Conservation (phyloP, 2,329 filamentous ascomycete genomes). For the Talaromyces sp. region DNA sequence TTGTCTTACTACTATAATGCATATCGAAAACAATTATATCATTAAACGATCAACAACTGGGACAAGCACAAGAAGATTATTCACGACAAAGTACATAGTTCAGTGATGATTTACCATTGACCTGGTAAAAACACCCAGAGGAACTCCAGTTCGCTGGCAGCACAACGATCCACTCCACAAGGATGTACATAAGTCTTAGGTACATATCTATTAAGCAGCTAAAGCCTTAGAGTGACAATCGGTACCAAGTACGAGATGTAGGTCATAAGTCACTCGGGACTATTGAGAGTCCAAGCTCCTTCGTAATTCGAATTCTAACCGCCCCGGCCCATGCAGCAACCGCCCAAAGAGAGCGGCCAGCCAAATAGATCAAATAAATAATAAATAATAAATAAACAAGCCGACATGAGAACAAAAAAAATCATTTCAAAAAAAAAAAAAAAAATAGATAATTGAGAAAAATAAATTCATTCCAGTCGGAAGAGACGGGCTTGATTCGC, state of each 20-base stretch:
- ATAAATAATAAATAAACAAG: neutral
- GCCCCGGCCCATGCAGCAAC: slow-evolving; percentile 4
- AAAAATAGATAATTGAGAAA: neutral
- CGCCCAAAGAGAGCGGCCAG: neutral
- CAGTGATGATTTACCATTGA: neutral
- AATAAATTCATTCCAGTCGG: slow-evolving; percentile 4
- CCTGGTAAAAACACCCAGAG: neutral
- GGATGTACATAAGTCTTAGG: neutral
- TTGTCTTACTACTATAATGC: no score
- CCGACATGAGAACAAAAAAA: neutral
- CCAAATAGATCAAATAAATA: neutral
- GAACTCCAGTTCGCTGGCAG: slow-evolving; percentile 6
- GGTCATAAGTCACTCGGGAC: neutral
- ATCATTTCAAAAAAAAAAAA: neutral
- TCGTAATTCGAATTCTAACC: slow-evolving; percentile 1
- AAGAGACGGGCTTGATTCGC: slow-evolving; percentile 31
- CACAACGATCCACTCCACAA: neutral
- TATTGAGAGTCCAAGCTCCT: slow-evolving; percentile 1
- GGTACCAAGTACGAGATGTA: neutral
- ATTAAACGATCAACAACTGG: neutral
- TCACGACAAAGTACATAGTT: neutral
- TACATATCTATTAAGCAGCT: neutral
- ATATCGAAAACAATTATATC: no score
- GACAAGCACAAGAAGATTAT: neutral
- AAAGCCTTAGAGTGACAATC: neutral